Evolutionary conservation across 2,329 filamentous ascomycete genomes (phyloP).

Genomic region (Tothia fuscella): DNA sequence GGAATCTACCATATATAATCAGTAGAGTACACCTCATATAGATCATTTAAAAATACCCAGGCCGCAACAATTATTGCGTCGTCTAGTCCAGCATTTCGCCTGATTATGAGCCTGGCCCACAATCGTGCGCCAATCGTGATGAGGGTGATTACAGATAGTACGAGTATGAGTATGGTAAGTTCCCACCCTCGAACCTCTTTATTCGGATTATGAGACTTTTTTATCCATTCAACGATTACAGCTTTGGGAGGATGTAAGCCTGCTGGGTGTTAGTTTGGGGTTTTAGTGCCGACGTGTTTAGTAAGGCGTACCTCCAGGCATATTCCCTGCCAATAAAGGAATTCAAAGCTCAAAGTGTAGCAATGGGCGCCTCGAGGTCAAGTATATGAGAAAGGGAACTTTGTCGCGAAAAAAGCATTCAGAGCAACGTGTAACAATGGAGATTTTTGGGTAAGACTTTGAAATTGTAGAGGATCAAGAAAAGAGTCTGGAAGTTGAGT

Average conservation of each 20-base stretch:
- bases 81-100: conserved; percentile 35
- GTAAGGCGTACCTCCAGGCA: conserved; percentile 4
- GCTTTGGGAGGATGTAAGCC: conserved; percentile 5
- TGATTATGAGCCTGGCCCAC: conserved; percentile 34
- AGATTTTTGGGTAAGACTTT: no score
- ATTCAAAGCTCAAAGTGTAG: no score
- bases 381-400: no score
- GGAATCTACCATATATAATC: conserved; percentile 12
- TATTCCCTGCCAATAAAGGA: no score
- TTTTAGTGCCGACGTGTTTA: not conserved
- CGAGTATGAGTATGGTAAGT: conserved; percentile 30
- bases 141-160: conserved; percentile 29
- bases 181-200: conserved; percentile 27
- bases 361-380: no score
- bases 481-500: no score
- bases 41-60: conserved; percentile 20
- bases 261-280: not conserved
- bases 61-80: conserved; percentile 34
- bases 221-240: not conserved
- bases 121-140: conserved; percentile 32
- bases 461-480: no score
- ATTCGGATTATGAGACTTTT: conserved; percentile 1
- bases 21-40: not conserved
- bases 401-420: no score
- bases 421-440: no score